phyloP scores from a whole-genome alignment of 2,329 filamentous ascomycete genomes.

The Curvularia hawaiiensis region DNA sequence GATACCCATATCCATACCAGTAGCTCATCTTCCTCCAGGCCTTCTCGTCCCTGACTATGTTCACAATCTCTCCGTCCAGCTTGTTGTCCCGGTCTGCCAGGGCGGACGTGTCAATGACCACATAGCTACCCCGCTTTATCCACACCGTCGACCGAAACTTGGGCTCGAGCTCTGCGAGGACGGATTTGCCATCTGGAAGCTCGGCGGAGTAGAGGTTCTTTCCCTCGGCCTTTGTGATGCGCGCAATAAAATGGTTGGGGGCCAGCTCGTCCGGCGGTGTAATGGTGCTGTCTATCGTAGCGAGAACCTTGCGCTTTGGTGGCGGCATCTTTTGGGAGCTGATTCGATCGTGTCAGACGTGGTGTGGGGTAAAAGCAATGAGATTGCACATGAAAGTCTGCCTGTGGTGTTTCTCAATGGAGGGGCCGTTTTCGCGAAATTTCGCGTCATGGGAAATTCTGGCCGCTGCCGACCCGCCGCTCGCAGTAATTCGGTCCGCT shows the following conservation, averaged over 20 bases:
- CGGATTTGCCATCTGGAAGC: constrained; percentile 64
- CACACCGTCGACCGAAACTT: constrained; percentile 91
- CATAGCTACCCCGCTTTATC: constrained; percentile 88
- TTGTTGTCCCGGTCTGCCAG: constrained; percentile 74
- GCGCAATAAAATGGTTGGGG: constrained; percentile 68
- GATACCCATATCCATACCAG: constrained; percentile 60
- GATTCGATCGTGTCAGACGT: neutral
- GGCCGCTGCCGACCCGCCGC: constrained; percentile 5
- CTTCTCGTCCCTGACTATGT: constrained; percentile 90
- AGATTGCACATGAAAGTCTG: neutral
- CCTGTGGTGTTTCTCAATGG: constrained; percentile 3
- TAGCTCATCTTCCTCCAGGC: constrained; percentile 87
- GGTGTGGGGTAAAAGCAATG: neutral
- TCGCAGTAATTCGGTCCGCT: constrained; percentile 17
- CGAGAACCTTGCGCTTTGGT: constrained; percentile 77
- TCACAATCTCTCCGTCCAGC: constrained; percentile 86
- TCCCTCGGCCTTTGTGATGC: constrained; percentile 80
- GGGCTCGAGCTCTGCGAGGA: constrained; percentile 81
- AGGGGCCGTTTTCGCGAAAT: constrained; percentile 14
- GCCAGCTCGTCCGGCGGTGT: constrained; percentile 61
- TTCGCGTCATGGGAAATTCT: constrained; percentile 9
- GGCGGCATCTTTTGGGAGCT: constrained; percentile 62
- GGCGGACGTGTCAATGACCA: constrained; percentile 75
- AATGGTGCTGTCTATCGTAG: constrained; percentile 75
- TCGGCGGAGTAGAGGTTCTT: constrained; percentile 87